Base-by-base conservation (phyloP, 108 stramenopile species). In the Nitzschia sp. region DNA sequence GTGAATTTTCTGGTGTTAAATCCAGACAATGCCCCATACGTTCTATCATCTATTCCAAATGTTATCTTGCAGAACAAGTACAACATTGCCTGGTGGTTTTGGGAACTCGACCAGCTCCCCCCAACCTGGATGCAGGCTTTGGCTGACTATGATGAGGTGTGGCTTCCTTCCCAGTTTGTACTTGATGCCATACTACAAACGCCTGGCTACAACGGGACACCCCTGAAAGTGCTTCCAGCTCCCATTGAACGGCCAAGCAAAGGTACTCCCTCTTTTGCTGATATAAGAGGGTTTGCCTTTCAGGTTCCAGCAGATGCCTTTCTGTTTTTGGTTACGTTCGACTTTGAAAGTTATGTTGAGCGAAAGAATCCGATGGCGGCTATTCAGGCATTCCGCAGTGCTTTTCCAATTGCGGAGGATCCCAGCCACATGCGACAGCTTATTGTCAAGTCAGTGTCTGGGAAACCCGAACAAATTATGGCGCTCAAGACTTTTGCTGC, bases 301-400 rank as follows among this genome's bases (percentile, higher is more conserved):
- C 21, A 54, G 53, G 19, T 17, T 19, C 11, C 8, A n/a, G 19
- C 53, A 23, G 19, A n/a, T 9, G 18, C 53, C 24, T 54, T 54
- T 24, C 8, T 24, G 6, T 54, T n/a, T 19, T 17, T 54, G 53
- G 53, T 54, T 54, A 19, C n/a, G 53, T 54, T 54, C 19, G 53
- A 54, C 24, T 54, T 54, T 24, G 18, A 54, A 54, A 54, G 53
- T 24, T 54, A 23, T n/a, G 24, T 54, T 9, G 53, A 54, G 19
- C 53, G 53, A 54, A 54, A 54, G n/a, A 54, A 54, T 54, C 53
- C 53, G 11, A 8, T n/a, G 8, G 53, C n/a, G n/a, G 53, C 53
- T 17, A 54, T 54, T 24, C 8, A 24, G 19, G 53, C 53, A n/a
- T 54, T 54, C 24, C n/a, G 11, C 6, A 19, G 19, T 9, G 53